These are phyloP conservation scores for Oenanthe javanica DNA, from an alignment of 140 eudicot genomes.

Conservation along the genomic window DNA sequence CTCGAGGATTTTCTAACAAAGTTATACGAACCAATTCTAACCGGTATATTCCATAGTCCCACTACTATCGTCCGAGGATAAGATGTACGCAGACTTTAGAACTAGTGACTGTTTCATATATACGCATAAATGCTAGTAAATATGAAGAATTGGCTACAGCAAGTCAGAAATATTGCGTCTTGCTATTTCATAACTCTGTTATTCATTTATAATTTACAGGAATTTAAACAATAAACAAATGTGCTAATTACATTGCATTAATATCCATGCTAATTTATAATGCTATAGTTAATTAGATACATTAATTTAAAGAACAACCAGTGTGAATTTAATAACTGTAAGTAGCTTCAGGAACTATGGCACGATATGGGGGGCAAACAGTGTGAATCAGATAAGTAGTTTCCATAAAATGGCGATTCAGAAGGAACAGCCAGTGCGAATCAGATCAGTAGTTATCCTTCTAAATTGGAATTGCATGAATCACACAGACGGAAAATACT, in stretches of 20 bases:
- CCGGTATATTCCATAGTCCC: too few relatives aligned
- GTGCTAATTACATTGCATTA: neutral
- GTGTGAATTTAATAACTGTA: neutral
- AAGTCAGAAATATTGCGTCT: neutral
- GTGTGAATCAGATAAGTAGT: neutral
- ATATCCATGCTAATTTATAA: constrained; percentile 10
- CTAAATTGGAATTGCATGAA: constrained; percentile 5
- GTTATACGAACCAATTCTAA: too few relatives aligned
- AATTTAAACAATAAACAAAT: constrained; percentile 4
- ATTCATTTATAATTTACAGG: neutral
- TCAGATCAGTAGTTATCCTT: constrained; percentile 3
- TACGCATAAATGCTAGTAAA: neutral
- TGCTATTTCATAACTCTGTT: neutral
- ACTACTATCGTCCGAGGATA: too few relatives aligned
- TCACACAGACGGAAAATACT: constrained; percentile 75
- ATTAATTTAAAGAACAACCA: constrained; percentile 4
- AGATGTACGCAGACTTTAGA: too few relatives aligned
- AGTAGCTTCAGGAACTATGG: neutral
- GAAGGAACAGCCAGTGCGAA: neutral
- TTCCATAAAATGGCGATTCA: neutral
- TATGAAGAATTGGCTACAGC: neutral
- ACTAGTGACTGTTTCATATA: too few relatives aligned
- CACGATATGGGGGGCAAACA: neutral
- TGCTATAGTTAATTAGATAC: constrained; percentile 16
- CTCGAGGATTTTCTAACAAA: neutral